These are phyloP conservation scores for Backusella luteola DNA, from an alignment of 192 early-diverging fungal genomes.

Conservation along the genomic window DNA sequence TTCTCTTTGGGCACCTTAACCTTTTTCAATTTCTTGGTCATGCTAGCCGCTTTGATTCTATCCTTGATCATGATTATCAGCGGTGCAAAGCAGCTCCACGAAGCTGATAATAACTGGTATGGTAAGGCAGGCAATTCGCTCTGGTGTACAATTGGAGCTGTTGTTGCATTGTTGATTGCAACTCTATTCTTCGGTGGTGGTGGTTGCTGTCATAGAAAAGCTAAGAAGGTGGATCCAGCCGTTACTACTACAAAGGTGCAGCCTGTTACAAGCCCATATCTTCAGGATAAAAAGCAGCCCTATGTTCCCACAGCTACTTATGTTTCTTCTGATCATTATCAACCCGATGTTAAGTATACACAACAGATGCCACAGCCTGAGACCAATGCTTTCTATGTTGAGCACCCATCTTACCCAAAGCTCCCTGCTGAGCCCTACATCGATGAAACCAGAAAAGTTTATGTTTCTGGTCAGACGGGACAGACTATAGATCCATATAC, in stretches of 20 bases:
- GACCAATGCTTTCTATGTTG: background rate
- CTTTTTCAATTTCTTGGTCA: constrained; percentile 14
- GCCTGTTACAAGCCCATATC: background rate
- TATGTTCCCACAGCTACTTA: background rate
- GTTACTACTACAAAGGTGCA: background rate
- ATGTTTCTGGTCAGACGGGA: background rate
- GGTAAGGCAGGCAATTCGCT: constrained; percentile 9
- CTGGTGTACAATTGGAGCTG: constrained; percentile 16
- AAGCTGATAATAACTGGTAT: constrained; percentile 8
- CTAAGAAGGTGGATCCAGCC: background rate
- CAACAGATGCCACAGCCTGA: background rate
- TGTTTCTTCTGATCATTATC: background rate
- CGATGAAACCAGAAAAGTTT: background rate
- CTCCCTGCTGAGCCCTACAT: background rate
- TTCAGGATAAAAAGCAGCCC: background rate
- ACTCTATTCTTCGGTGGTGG: background rate
- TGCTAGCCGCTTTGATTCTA: constrained; percentile 15
- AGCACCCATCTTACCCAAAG: background rate
- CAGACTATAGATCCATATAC: background rate
- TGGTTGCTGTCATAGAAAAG: background rate
- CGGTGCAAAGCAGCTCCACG: background rate
- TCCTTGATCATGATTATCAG: background rate
- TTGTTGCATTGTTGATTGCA: background rate
- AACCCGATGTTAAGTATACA: background rate
- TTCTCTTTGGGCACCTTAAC: background rate